phyloP scores from a whole-genome alignment of 345 rosid genomes.

The Lumnitzera littorea region DNA sequence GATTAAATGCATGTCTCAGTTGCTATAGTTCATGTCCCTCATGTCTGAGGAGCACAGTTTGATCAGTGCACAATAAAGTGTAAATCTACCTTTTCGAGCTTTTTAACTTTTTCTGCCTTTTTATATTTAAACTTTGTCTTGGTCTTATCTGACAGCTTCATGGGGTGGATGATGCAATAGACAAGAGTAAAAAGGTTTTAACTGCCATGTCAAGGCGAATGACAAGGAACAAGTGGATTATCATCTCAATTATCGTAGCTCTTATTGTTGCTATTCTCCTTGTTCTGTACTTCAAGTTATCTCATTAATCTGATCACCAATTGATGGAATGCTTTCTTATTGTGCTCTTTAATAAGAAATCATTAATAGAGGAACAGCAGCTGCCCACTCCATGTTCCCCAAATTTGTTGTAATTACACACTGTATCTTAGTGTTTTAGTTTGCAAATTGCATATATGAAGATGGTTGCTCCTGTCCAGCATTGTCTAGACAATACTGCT shows the following conservation, averaged over 20 bases:
- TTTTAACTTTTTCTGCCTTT: neutral
- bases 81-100: neutral
- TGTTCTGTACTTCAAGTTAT: conserved; percentile 54
- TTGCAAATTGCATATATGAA: too few relatives aligned
- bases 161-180: conserved; percentile 81
- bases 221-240: conserved; percentile 71
- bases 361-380: neutral
- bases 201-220: conserved; percentile 69
- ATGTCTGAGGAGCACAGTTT: too few relatives aligned
- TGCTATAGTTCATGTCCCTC: too few relatives aligned
- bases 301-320: conserved; percentile 9
- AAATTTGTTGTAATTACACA: too few relatives aligned
- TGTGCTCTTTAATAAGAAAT: conserved; percentile 6
- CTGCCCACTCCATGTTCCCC: too few relatives aligned
- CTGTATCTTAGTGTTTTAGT: too few relatives aligned
- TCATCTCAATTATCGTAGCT: conserved; percentile 48
- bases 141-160: conserved; percentile 43
- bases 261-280: conserved; percentile 56
- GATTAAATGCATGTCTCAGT: too few relatives aligned
- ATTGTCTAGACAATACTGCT: too few relatives aligned
- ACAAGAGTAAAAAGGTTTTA: conserved; percentile 76
- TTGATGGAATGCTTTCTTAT: neutral
- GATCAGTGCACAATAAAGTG: neutral
- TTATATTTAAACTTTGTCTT: neutral
- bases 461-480: too few relatives aligned